A percentile compares a stretch with the other conserved stretches of the same genome.
Conservation (phyloP, 371 early-diverging fungal genomes). For the Synchytrium microbalum region DNA sequence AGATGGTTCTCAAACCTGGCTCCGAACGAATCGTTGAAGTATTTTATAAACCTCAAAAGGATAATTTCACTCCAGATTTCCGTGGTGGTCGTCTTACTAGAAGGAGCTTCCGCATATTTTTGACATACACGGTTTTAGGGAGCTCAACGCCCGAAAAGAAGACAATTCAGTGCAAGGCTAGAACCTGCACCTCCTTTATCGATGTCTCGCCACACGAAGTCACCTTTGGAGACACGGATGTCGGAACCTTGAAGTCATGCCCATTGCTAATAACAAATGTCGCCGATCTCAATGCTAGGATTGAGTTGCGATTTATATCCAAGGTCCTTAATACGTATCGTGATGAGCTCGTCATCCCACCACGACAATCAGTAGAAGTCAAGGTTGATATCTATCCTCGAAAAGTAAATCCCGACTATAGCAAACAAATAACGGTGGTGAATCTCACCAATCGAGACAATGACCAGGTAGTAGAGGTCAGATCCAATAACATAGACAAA, state of each 20-base stretch:
- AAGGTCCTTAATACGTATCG: slow-evolving; percentile 73
- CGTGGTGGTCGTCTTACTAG: slow-evolving; percentile 62
- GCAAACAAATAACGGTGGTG: slow-evolving; percentile 89
- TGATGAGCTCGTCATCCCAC: slow-evolving; percentile 74
- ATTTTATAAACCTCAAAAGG: slow-evolving; percentile 65
- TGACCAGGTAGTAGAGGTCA: slow-evolving; percentile 84
- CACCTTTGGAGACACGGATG: slow-evolving; percentile 93
- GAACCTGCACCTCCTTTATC: slow-evolving; percentile 89
- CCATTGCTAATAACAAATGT: slow-evolving; percentile 75
- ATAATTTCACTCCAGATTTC: slow-evolving; percentile 49
- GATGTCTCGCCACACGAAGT: slow-evolving; percentile 71
- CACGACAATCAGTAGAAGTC: slow-evolving; percentile 71
- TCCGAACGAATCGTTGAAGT: slow-evolving; percentile 74
- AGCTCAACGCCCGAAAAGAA: slow-evolving; percentile 61
- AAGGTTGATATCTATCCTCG: slow-evolving; percentile 93
- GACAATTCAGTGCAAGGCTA: slow-evolving; percentile 82
- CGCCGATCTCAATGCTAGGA: slow-evolving; percentile 79
- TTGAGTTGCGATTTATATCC: slow-evolving; percentile 70
- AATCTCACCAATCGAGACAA: slow-evolving; percentile 84
- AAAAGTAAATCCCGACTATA: slow-evolving; percentile 94
- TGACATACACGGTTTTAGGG: slow-evolving; percentile 50
- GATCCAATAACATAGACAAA: slow-evolving; percentile 90
- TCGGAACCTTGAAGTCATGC: slow-evolving; percentile 81
- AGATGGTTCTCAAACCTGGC: slow-evolving; percentile 77
- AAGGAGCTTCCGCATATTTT: slow-evolving; percentile 67